These are phyloP conservation scores for Yamadazyma endophytica DNA, from an alignment of 805 yeast species.

Conservation along the genomic window DNA sequence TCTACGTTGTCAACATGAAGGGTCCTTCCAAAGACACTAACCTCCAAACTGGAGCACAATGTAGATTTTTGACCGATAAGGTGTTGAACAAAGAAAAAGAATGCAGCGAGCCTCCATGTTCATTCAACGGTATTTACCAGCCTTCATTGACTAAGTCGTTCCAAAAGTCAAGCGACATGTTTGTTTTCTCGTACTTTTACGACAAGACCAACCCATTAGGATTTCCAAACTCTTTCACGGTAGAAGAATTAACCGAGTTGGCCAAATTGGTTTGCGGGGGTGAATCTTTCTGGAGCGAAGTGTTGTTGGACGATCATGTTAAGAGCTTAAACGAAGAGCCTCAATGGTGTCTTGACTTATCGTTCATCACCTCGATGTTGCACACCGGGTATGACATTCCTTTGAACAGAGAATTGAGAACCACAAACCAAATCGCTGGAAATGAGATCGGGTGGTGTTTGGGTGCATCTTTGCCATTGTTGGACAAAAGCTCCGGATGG, in stretches of 20 bases:
- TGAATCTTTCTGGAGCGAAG: constrained; percentile 69
- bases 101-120: constrained; percentile 78
- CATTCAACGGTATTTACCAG: constrained; percentile 96
- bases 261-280: constrained; percentile 87
- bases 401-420: constrained; percentile 78
- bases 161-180: constrained; percentile 70
- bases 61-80: constrained; percentile 79
- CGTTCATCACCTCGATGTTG: constrained; percentile 83
- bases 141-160: constrained; percentile 84
- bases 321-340: constrained; percentile 72
- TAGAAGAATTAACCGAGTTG: constrained; percentile 77
- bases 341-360: constrained; percentile 89
- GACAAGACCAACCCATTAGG: constrained; percentile 94
- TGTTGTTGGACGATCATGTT: constrained; percentile 61
- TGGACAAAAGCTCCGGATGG: constrained; percentile 70
- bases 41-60: constrained; percentile 64
- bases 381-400: constrained; percentile 98
- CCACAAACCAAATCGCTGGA: constrained; percentile 83
- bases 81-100: constrained; percentile 77
- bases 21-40: constrained; percentile 47
- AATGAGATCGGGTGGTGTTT: constrained; percentile 98
- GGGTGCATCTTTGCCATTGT: constrained; percentile 92
- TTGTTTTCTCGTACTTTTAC: constrained; percentile 89
- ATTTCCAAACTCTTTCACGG: constrained; percentile 85
- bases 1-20: constrained; percentile 54